phyloP scores from a whole-genome alignment of 2,329 filamentous ascomycete genomes.

The Sporothrix luriei region DNA sequence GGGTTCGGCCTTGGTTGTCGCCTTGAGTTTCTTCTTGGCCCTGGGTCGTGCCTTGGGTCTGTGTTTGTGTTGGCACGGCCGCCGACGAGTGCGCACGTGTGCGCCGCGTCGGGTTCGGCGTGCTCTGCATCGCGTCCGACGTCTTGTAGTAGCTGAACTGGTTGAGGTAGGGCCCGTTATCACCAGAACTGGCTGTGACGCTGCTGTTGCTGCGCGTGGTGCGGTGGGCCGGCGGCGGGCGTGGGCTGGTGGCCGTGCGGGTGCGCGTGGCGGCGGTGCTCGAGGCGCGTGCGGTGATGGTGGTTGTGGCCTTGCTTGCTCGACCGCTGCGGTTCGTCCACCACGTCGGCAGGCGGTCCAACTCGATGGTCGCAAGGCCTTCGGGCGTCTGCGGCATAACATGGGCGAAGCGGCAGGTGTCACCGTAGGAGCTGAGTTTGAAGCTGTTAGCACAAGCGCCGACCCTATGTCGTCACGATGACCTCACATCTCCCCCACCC shows the following conservation, averaged over 20 bases:
- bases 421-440: slow-evolving; percentile 47
- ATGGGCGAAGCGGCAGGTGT: slow-evolving; percentile 50
- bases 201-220: neutral
- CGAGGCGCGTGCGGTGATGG: too few species aligned
- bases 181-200: too few species aligned
- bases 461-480: neutral
- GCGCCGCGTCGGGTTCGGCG: neutral
- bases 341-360: slow-evolving; percentile 50
- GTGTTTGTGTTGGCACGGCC: neutral
- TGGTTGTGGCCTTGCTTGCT: neutral
- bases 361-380: slow-evolving; percentile 49
- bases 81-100: neutral
- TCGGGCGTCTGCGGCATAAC: slow-evolving; percentile 50
- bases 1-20: neutral
- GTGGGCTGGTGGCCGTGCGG: neutral
- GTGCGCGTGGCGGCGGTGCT: too few species aligned
- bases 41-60: too few species aligned
- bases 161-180: slow-evolving; percentile 2
- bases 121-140: neutral
- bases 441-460: neutral
- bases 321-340: slow-evolving; percentile 38
- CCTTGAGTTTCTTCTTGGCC: too few species aligned
- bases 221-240: neutral
- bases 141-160: neutral
- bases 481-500: too few species aligned